phyloP scores from a whole-genome alignment of 2,329 filamentous ascomycete genomes.

The Exophiala viscosa region DNA sequence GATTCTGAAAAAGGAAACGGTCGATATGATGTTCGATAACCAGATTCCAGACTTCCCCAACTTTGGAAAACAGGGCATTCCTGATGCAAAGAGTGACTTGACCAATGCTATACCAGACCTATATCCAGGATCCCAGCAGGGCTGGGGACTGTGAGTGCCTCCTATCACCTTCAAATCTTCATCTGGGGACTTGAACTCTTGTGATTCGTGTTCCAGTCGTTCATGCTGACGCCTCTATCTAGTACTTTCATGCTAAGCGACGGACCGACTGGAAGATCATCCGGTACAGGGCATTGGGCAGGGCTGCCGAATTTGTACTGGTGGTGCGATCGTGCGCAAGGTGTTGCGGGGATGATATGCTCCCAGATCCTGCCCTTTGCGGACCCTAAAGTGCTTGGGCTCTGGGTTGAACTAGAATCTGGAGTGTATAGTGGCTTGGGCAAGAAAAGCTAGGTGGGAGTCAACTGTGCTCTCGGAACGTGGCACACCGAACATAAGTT shows the following conservation, averaged over 20 bases:
- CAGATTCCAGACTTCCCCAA: conserved; percentile 56
- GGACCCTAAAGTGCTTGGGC: conserved; percentile 23
- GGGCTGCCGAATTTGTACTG: conserved; percentile 60
- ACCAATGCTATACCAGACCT: conserved; percentile 51
- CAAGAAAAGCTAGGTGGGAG: too few species aligned
- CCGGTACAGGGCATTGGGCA: conserved; percentile 53
- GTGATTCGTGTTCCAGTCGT: background rate
- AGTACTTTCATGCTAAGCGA: conserved; percentile 51
- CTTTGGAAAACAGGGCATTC: conserved; percentile 46
- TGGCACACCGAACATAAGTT: too few species aligned
- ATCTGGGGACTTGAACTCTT: too few species aligned
- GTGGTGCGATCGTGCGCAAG: conserved; percentile 59
- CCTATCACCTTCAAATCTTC: background rate
- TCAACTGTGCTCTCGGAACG: too few species aligned
- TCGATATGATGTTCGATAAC: conserved; percentile 63
- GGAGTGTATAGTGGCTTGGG: conserved; percentile 18
- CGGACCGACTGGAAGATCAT: conserved; percentile 50
- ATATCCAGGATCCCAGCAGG: conserved; percentile 55
- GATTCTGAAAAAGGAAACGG: conserved; percentile 56
- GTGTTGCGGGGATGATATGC: conserved; percentile 23
- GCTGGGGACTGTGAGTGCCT: conserved; percentile 55
- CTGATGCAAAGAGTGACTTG: conserved; percentile 48
- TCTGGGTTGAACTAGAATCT: conserved; percentile 25
- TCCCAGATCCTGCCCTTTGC: conserved; percentile 27
- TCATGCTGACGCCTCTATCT: background rate